Percentiles rank a stretch among this genome's conserved stretches.
These are phyloP conservation scores for Tetrapyrgos nigripes DNA, from an alignment of 1,284 basidiomycete species.

Conservation along the genomic window DNA sequence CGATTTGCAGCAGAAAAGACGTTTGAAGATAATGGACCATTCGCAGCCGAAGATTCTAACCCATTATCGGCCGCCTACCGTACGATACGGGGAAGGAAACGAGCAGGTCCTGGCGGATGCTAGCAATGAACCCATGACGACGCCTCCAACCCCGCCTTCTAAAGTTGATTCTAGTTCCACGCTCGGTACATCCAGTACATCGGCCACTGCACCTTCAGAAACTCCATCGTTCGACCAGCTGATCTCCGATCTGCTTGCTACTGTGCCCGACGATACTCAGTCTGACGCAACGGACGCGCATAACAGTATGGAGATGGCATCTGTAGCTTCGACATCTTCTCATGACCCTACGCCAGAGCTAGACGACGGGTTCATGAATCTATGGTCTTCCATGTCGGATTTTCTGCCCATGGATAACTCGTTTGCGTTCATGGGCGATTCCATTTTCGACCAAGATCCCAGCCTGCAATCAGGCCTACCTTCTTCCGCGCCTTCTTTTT, in stretches of 20 bases:
- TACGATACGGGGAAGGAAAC: conserved; percentile 30
- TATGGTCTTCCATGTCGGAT: conserved; percentile 57
- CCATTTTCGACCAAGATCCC: background rate
- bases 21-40: conserved; percentile 11
- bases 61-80: conserved; percentile 43
- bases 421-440: background rate
- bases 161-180: too few species aligned
- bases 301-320: conserved; percentile 8
- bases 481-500: too few species aligned
- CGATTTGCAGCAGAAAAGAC: background rate
- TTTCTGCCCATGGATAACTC: conserved; percentile 37
- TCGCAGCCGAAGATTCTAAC: conserved; percentile 33
- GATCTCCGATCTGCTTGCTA: conserved; percentile 43
- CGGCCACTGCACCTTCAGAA: conserved; percentile 15
- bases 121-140: background rate
- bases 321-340: conserved; percentile 4
- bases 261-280: too few species aligned
- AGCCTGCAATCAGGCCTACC: background rate
- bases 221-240: conserved; percentile 43
- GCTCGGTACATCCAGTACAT: too few species aligned
- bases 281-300: too few species aligned
- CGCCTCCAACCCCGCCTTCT: background rate
- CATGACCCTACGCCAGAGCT: conserved; percentile 20
- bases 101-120: background rate
- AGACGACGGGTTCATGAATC: conserved; percentile 52